Evolutionary conservation across 345 rosid species (phyloP), one percentile per base, ranked within the genome.

Genomic region (Aquilaria malaccensis): DNA sequence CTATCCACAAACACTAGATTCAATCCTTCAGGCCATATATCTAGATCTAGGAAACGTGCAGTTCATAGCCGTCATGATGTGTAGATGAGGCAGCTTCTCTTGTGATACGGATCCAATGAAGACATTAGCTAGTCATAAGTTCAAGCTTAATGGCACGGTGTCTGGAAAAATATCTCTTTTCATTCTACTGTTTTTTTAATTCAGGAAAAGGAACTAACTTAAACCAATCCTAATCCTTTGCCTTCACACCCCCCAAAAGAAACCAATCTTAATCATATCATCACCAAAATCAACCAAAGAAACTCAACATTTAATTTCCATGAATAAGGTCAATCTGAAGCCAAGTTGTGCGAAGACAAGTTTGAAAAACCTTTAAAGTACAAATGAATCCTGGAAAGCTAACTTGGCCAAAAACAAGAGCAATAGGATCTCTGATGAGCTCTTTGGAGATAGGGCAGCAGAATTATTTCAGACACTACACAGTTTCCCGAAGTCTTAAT

Each of bases 401-500:
- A 63, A 94, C 99, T 96, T 76, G 89, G 10, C 97, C 99, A 30
- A 97, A 79, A 52, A 91, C 74, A 71, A 94, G 69, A 76, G 90
- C 77, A 43, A 94, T 95, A 48, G 97, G 99, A 83, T 94, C 97
- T 70, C 80, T 76, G 97, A 90, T 94, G 64, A 94, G 65, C 52
- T 94, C 96, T 10, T 81, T 83, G 15, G 99, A 94, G 30, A 94
- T 74, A 32, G 96, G 96, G 61, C 97, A 94, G 67, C 77, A 80
- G 62, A 84, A 88, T 77, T 85, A 95, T 1, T 86, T 88, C 22
- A 97, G 99, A 64, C 86, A 83, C 45, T 81, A 62, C 47, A 76
- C 61, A 3, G 80, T 66, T 66, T 80, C 82, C 1, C 60, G 67
- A 54, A 76, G 70, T 74, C 74, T 77, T 12, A 80, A 15, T 9